A percentile compares a stretch with the other conserved stretches of the same genome.
These are phyloP conservation scores for Fomitopsis serialis DNA, from an alignment of 768 basidiomycete genomes.

Conservation along the genomic window DNA sequence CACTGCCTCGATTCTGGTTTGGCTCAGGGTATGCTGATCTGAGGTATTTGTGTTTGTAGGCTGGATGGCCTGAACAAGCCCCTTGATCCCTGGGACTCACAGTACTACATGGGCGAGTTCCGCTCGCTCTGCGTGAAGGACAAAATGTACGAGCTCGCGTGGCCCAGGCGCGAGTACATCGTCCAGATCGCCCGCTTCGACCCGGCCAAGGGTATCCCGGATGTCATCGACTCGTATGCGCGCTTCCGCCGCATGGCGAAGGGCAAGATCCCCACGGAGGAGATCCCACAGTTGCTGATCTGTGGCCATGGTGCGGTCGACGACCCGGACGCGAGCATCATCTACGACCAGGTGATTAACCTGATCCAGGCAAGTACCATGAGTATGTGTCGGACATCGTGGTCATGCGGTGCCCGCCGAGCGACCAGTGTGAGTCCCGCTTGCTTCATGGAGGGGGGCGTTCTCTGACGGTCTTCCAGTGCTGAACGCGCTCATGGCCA, in stretches of 20 bases:
- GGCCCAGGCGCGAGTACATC: conserved; percentile 82
- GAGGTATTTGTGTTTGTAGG: conserved; percentile 31
- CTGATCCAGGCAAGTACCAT: conserved; percentile 37
- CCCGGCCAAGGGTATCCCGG: conserved; percentile 78
- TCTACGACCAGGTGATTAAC: conserved; percentile 74
- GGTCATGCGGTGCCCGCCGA: conserved; percentile 67
- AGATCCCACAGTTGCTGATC: conserved; percentile 70
- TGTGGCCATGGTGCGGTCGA: conserved; percentile 94
- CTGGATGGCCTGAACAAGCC: conserved; percentile 96
- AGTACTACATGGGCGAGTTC: conserved; percentile 89
- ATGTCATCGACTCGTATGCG: conserved; percentile 83
- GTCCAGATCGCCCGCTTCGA: conserved; percentile 95
- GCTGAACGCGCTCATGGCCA: conserved; percentile 84
- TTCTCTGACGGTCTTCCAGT: conserved; percentile 36
- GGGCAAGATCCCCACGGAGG: conserved; percentile 38
- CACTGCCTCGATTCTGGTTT: conserved; percentile 9
- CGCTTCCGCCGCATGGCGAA: conserved; percentile 69
- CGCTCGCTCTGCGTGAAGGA: conserved; percentile 69
- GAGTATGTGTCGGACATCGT: conserved; percentile 36
- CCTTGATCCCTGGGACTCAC: conserved; percentile 72
- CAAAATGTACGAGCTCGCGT: conserved; percentile 73
- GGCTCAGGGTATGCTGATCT: conserved; percentile 1
- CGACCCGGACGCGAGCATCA: conserved; percentile 91
- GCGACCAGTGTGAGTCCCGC: conserved; percentile 64
- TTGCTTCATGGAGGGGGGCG: background rate